Base-by-base conservation (phyloP, 805 yeast genomes). In the Ogataea siamensis region DNA sequence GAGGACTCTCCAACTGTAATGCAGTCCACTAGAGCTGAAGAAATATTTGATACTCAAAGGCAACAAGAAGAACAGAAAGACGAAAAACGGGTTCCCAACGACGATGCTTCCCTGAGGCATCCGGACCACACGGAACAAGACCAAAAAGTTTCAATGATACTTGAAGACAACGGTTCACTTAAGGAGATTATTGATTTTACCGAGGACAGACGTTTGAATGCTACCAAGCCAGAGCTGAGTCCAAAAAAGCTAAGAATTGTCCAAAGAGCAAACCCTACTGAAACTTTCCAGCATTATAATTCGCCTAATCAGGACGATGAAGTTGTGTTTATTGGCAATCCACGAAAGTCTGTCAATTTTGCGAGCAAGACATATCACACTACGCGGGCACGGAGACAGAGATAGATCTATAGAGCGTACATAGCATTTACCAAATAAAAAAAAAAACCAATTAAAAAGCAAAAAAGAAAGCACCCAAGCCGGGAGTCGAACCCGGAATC, bases 401-500 rank as follows among this genome's bases (percentile, higher is more conserved):
- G 12, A 22, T 22, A n/a, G n/a, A n/a, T n/a, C n/a, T n/a, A n/a
- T n/a, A n/a, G n/a, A n/a, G n/a, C n/a, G n/a, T n/a, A n/a, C n/a
- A n/a, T n/a, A n/a, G n/a, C n/a, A n/a, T n/a, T n/a, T n/a, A n/a
- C n/a, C n/a, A n/a, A n/a, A n/a, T n/a, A n/a, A n/a, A n/a, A n/a
- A n/a, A n/a, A n/a, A n/a, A n/a, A n/a, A n/a, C n/a, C n/a, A n/a
- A 13, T 2, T 16, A 29, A 11, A 30, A 18, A 18, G 5, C 27
- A 43, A 37, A 38, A 40, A 40, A 29, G 9, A 32, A 25, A 28
- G 54, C 67, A 62, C 67, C 65, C 67, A 58, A 52, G 65, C 64
- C 56, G 67, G 66, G 78, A 72, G 74, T 73, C 78, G 78, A 73
- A 73, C 78, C 74, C 77, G 71, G 71, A 72, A 71, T 73, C 77